phyloP scores from a whole-genome alignment of 1,139 yeast species.

The Geotrichum candidum region DNA sequence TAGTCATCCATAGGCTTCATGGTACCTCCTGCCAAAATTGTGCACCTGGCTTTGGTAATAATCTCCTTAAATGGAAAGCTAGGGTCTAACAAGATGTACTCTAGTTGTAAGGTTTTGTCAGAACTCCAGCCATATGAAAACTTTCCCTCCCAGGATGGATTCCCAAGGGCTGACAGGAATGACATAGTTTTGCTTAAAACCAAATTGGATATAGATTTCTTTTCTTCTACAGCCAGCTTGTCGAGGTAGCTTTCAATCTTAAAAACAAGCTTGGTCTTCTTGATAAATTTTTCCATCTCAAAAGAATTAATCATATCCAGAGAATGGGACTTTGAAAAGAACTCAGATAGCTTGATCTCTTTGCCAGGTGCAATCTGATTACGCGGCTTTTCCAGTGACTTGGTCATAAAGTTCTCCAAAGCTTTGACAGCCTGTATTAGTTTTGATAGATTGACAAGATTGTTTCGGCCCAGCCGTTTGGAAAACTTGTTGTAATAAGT shows the following conservation, averaged over 20 bases:
- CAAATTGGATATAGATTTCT: conserved; percentile 41
- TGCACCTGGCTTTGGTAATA: conserved; percentile 60
- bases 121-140: conserved; percentile 55
- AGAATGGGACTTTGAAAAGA: conserved; percentile 50
- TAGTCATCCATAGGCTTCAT: conserved; percentile 87
- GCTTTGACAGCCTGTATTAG: conserved; percentile 52
- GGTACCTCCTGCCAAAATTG: conserved; percentile 89
- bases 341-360: conserved; percentile 46
- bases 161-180: conserved; percentile 60
- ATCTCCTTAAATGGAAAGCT: conserved; percentile 62
- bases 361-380: conserved; percentile 46
- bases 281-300: conserved; percentile 58
- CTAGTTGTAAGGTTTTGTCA: conserved; percentile 38
- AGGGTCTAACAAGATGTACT: conserved; percentile 78
- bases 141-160: conserved; percentile 77
- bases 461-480: conserved; percentile 62
- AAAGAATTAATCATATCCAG: conserved; percentile 69
- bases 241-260: conserved; percentile 73
- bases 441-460: conserved; percentile 64
- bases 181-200: conserved; percentile 59
- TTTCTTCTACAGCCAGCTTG: conserved; percentile 18
- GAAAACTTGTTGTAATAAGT: conserved; percentile 56
- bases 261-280: conserved; percentile 69
- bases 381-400: conserved; percentile 23
- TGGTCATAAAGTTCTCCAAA: conserved; percentile 44